phyloP scores from a whole-genome alignment of 1,284 basidiomycete genomes.

The Irpex sp. region DNA sequence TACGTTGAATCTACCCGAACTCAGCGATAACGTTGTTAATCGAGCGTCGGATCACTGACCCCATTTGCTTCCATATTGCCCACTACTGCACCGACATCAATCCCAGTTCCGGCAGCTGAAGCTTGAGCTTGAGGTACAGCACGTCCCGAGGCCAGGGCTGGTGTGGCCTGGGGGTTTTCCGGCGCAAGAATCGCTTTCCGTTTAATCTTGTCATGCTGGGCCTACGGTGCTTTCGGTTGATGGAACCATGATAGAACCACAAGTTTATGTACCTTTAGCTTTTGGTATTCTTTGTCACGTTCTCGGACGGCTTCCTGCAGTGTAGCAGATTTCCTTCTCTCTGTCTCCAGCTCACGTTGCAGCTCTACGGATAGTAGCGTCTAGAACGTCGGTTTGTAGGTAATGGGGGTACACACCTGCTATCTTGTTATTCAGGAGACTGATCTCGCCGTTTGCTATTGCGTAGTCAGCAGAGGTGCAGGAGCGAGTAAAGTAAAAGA shows the following conservation, averaged over 20 bases:
- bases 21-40: background rate
- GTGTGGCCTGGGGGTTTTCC: slow-evolving; percentile 3
- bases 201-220: slow-evolving; percentile 72
- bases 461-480: background rate
- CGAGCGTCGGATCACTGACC: slow-evolving; percentile 32
- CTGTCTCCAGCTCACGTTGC: slow-evolving; percentile 75
- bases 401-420: slow-evolving; percentile 43
- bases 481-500: no score
- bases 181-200: slow-evolving; percentile 64
- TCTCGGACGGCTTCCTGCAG: slow-evolving; percentile 71
- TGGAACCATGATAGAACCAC: background rate
- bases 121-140: background rate
- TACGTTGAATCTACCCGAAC: slow-evolving; percentile 60
- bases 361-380: slow-evolving; percentile 42
- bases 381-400: background rate
- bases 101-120: slow-evolving; percentile 13
- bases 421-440: slow-evolving; percentile 61
- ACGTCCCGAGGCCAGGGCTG: background rate
- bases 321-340: slow-evolving; percentile 68
- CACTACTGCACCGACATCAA: slow-evolving; percentile 54
- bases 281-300: slow-evolving; percentile 82
- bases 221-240: slow-evolving; percentile 31
- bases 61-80: slow-evolving; percentile 70
- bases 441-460: slow-evolving; percentile 75
- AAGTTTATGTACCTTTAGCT: slow-evolving; percentile 60